Evolutionary conservation across 176 grass and related monocot genomes (phyloP).

Genomic region (Alopecurus myosuroides): DNA sequence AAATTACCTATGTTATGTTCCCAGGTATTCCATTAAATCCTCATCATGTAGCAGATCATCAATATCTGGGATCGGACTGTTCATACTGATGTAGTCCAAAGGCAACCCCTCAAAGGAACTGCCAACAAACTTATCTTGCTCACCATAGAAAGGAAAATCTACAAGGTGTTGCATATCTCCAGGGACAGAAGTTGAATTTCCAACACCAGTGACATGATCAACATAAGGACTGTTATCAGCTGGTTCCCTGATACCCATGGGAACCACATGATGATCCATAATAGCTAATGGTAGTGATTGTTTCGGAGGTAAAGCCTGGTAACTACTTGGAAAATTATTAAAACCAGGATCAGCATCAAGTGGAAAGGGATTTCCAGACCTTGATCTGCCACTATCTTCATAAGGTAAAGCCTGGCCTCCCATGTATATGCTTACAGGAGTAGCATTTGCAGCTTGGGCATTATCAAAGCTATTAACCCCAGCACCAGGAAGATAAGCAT

Average conservation of each 20-base stretch:
- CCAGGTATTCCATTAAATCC: conserved; percentile 95
- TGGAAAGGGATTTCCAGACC: conserved; percentile 34
- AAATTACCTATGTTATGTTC: conserved; percentile 67
- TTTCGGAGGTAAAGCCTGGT: conserved; percentile 31
- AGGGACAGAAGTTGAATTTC: conserved; percentile 46
- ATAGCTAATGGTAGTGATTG: conserved; percentile 35
- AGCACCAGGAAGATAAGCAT: conserved; percentile 25
- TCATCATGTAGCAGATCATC: conserved; percentile 89
- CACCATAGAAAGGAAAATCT: conserved; percentile 67
- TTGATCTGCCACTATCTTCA: conserved; percentile 34
- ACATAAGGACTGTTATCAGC: conserved; percentile 50
- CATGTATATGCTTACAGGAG: conserved; percentile 47
- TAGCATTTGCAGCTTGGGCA: conserved; percentile 29
- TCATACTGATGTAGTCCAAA: conserved; percentile 78
- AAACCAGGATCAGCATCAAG: conserved; percentile 34
- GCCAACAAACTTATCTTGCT: conserved; percentile 77
- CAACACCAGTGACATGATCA: conserved; percentile 41
- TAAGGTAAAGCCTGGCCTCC: conserved; percentile 34
- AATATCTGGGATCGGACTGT: conserved; percentile 78
- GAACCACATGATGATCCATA: conserved; percentile 41
- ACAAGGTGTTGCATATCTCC: conserved; percentile 53
- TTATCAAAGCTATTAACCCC: conserved; percentile 27
- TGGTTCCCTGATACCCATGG: conserved; percentile 40
- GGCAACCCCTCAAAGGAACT: conserved; percentile 77
- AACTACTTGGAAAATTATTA: conserved; percentile 36